Evolutionary conservation across 768 basidiomycete species (phyloP).

Genomic region (Mycena amicta): DNA sequence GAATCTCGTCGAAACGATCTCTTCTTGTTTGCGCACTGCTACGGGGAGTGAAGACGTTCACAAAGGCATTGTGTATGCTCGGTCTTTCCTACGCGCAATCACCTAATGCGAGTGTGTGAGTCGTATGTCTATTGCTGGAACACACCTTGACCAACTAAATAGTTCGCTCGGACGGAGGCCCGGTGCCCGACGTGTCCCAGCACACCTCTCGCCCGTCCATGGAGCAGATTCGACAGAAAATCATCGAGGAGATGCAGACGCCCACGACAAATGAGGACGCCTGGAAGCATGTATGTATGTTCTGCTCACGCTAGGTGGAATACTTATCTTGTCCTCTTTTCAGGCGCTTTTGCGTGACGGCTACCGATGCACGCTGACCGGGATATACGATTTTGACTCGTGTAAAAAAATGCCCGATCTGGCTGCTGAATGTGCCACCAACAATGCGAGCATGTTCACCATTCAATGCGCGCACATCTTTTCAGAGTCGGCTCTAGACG

Average conservation of each 20-base stretch:
- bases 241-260: neutral
- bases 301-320: neutral
- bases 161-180: neutral
- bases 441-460: no score
- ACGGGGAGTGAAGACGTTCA: neutral
- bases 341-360: neutral
- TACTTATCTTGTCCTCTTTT: neutral
- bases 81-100: neutral
- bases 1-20: neutral
- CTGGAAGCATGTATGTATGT: neutral
- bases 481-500: conserved; percentile 5
- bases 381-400: neutral
- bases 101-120: neutral
- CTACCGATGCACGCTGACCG: neutral
- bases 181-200: neutral
- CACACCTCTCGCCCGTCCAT: neutral
- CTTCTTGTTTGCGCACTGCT: neutral
- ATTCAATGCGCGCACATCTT: conserved; percentile 1
- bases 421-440: no score
- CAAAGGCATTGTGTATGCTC: neutral
- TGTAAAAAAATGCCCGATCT: neutral
- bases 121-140: neutral
- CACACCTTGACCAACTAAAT: neutral
- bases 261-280: neutral
- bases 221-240: neutral